Evolutionary conservation across 345 rosid genomes (phyloP), one percentile per base, ranked within the genome.

Genomic region (Eucalyptus tenuipes): DNA sequence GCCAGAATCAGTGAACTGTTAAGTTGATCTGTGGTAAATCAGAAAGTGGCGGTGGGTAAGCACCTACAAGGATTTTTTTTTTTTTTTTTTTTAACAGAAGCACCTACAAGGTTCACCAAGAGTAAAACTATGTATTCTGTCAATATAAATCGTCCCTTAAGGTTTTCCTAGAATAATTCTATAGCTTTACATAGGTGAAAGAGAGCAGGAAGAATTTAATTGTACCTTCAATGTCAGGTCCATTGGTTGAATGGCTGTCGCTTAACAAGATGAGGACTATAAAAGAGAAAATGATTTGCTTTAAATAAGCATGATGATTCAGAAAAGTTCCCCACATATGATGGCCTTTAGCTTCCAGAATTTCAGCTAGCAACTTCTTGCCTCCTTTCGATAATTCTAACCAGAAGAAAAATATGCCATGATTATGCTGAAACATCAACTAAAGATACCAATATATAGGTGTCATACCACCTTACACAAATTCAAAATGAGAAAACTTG

Each of bases 141-240:
- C 84, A 6, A 40, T 75, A 37, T 75, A 37, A 75, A 40, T 40
- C 47, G 4, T 11, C 47, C 9, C 13, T 6, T 22, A 20, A 75
- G 47, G 44, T 42, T 40, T 75, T 75, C 47, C 84, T 75, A 40
- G 47, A 75, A 40, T 40, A 20, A 75, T 9, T 75, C 20, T 20
- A 75, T 75, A 40, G 84, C 84, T 75, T 75, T 75, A 40, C 84
- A 40, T 75, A 75, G 84, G 25, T 20, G 85, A 59, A 42, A 86
- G 85, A 44, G 20, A 85, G 59, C 68, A 61, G 33, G 45, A 25
- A 37, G 49, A 16, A 24, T 64, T 55, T 49, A 15, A 88, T 22
- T 59, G 37, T 91, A 96, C 99, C 98, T 95, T 97, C 97, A 42
- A 95, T 86, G 89, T 95, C 96, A 75, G 98, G 95, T 52, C 89